These are phyloP conservation scores for Cytospora piceicola DNA, from an alignment of 2,329 filamentous ascomycete genomes.

Conservation along the genomic window DNA sequence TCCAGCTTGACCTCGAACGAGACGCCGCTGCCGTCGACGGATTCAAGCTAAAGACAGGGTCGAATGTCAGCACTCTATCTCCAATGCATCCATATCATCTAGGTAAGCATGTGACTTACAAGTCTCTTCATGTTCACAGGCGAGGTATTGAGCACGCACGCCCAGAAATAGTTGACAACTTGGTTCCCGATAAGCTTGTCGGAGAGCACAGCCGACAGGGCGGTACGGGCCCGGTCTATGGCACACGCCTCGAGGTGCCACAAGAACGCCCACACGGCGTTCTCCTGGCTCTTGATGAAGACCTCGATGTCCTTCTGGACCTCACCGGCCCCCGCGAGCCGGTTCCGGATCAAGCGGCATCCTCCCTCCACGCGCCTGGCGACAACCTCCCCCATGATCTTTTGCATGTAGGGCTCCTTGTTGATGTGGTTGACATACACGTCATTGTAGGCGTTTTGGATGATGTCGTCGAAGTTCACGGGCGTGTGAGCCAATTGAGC, in stretches of 20 bases:
- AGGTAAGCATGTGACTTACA: neutral
- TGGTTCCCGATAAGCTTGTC: neutral
- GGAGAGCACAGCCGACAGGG: slow-evolving; percentile 8
- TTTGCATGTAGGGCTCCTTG: neutral
- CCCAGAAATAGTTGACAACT: neutral
- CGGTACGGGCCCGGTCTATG: neutral
- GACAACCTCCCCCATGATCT: neutral
- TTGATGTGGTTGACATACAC: neutral
- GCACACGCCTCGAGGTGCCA: slow-evolving; percentile 8
- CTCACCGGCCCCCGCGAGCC: neutral
- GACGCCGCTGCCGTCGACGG: neutral
- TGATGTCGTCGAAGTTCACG: neutral
- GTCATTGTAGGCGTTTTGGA: neutral
- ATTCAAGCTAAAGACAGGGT: neutral
- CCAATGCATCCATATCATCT: neutral
- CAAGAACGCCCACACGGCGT: neutral
- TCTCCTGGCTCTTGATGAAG: neutral
- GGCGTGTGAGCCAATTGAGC: too few relatives aligned
- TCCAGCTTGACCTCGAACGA: neutral
- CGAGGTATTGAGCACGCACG: neutral
- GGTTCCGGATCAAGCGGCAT: neutral
- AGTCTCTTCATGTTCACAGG: neutral
- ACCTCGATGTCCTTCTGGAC: too few relatives aligned
- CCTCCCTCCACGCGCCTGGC: neutral
- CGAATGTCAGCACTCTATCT: neutral